Evolutionary conservation across 306 rosid species (phyloP), one percentile per base, ranked within the genome.

Genomic region (Echinosophora koreensis): DNA sequence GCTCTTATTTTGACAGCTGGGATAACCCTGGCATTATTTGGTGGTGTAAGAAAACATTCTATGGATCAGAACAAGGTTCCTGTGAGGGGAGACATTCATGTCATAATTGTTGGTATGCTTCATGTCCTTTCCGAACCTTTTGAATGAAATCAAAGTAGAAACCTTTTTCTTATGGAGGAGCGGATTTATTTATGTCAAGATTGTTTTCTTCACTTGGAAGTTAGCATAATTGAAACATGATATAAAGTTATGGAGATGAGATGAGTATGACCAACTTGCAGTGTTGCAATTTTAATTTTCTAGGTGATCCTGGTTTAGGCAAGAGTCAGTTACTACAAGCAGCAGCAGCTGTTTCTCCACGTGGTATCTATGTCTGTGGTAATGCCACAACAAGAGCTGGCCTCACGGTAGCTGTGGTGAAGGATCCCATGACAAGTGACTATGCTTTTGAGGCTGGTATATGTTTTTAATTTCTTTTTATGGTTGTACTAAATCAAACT

Each of bases 221-320:
- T 75, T 51, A 10, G 14, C 39, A 52, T 41, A 57, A 47, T 56
- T 30, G 16, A 52, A 37, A 8, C 35, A 22, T 10, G 42, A 70
- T 34, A 10, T 42, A 14, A 17, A 67, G 62, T 71, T 63, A 18
- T 66, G 39, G 60, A 66, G 65, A 68, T 60, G 71, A 76, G 74
- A 41, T 41, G 32, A 30, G 32, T 22, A 69, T 73, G 66, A 78
- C 62, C 14, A 74, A 41, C 57, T 68, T 38, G 44, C 69, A 71
- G 12, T 73, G 13, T 72, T 78, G 70, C 74, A 57, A 68, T 69
- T 81, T 72, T 63, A 49, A 66, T 83, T 81, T 79, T 69, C 56
- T 74, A 92, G 98, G 98, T 77, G 97, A 92, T 86, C 97, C 97
- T 82, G 97, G 98, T 82, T 84, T 95, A 39, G 98, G 98, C 68